A percentile compares a stretch with the other conserved stretches of the same genome.
Evolutionary conservation across 2,329 filamentous ascomycete species (phyloP).

Genomic region (Penicillium aurantiogriseum): DNA sequence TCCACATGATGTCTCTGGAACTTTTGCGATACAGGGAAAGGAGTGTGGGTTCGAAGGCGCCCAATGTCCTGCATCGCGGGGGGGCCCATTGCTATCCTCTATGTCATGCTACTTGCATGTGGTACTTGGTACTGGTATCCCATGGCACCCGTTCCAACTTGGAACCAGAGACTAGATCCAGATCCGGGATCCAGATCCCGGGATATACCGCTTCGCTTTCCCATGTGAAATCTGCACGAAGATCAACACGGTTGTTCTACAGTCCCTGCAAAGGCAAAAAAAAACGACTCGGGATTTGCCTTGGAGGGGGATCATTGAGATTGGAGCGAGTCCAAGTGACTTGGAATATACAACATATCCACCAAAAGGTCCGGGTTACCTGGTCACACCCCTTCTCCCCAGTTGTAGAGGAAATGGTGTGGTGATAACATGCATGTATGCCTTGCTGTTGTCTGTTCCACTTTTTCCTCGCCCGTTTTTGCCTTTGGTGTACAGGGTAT

Average conservation of each 20-base stretch:
- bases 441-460: conserved; percentile 1
- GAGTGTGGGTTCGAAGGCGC: background rate
- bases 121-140: background rate
- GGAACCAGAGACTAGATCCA: background rate
- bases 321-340: background rate
- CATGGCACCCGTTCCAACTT: background rate
- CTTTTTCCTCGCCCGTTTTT: background rate
- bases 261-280: background rate
- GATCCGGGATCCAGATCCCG: background rate
- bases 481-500: background rate
- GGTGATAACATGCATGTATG: background rate
- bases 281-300: background rate
- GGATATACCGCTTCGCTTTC: background rate
- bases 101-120: background rate
- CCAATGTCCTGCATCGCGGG: background rate
- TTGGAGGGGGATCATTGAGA: background rate
- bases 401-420: background rate
- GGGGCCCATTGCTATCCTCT: background rate
- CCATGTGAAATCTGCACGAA: background rate
- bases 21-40: background rate
- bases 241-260: background rate
- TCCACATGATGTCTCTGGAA: background rate
- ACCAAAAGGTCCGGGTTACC: background rate
- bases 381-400: conserved; percentile 1
- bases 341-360: background rate